These are phyloP conservation scores for Cerioporus squamosus DNA, from an alignment of 1,284 basidiomycete genomes.

Conservation along the genomic window DNA sequence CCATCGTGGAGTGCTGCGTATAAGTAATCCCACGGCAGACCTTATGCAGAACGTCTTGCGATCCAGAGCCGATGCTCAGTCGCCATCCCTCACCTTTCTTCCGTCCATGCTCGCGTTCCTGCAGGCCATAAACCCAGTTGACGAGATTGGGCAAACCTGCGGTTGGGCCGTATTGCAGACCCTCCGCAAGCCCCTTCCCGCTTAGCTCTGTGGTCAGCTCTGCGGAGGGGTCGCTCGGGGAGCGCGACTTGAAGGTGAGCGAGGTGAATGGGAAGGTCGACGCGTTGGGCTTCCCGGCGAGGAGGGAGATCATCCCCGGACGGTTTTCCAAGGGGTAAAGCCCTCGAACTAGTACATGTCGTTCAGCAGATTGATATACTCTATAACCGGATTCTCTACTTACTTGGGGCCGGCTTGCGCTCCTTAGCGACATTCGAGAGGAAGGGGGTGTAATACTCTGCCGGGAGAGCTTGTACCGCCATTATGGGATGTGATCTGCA, in stretches of 20 bases:
- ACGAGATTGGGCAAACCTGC: slow-evolving; percentile 68
- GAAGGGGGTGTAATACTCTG: slow-evolving; percentile 56
- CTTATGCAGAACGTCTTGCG: slow-evolving; percentile 90
- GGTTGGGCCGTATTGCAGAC: slow-evolving; percentile 82
- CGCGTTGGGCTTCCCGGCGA: slow-evolving; percentile 91
- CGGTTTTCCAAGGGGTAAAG: slow-evolving; percentile 79
- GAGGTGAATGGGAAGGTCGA: slow-evolving; percentile 88
- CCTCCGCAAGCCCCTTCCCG: slow-evolving; percentile 61
- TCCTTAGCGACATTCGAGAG: slow-evolving; percentile 62
- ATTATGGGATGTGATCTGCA: slow-evolving; percentile 2
- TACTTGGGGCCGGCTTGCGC: slow-evolving; percentile 65
- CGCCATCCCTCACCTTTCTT: slow-evolving; percentile 67
- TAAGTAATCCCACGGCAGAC: slow-evolving; percentile 42
- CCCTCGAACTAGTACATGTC: slow-evolving; percentile 34
- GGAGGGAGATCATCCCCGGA: slow-evolving; percentile 85
- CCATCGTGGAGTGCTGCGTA: too few relatives aligned
- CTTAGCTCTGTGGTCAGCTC: slow-evolving; percentile 55
- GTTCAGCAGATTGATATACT: neutral
- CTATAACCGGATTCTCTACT: slow-evolving; percentile 26
- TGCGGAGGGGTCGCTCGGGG: slow-evolving; percentile 47
- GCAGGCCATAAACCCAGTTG: slow-evolving; percentile 71
- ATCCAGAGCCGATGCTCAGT: slow-evolving; percentile 81
- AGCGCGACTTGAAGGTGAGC: slow-evolving; percentile 61
- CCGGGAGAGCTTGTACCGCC: slow-evolving; percentile 45
- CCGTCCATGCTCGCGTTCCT: slow-evolving; percentile 67